These are phyloP conservation scores for Polyporus tsugae DNA, from an alignment of 1,284 basidiomycete genomes.

Conservation along the genomic window DNA sequence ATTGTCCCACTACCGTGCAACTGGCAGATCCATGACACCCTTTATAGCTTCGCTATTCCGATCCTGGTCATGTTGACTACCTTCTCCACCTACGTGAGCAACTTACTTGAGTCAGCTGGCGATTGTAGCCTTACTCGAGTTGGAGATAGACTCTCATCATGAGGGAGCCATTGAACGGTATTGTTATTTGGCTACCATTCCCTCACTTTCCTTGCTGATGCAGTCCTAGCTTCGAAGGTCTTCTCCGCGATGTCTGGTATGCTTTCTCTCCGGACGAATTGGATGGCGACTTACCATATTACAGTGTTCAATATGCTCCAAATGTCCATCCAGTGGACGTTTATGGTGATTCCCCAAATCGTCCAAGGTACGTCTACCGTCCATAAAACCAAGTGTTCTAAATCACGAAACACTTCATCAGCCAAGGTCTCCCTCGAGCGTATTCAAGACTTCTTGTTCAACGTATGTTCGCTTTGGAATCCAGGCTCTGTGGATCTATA, in stretches of 20 bases:
- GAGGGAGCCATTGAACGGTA: conserved; percentile 44
- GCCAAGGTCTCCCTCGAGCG: conserved; percentile 58
- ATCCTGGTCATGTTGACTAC: conserved; percentile 73
- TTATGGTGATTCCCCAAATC: conserved; percentile 43
- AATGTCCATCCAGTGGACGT: conserved; percentile 42
- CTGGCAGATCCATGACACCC: background rate
- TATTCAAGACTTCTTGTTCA: conserved; percentile 53
- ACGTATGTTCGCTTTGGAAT: conserved; percentile 41
- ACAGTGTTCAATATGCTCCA: conserved; percentile 49
- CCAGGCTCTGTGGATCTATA: background rate
- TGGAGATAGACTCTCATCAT: conserved; percentile 44
- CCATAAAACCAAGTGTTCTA: background rate
- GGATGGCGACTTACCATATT: background rate
- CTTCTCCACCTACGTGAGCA: conserved; percentile 62
- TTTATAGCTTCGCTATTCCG: conserved; percentile 65
- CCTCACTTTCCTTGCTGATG: conserved; percentile 30
- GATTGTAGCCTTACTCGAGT: background rate
- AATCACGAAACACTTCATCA: background rate
- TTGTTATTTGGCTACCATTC: background rate
- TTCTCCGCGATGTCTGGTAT: conserved; percentile 50
- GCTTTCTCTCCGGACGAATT: conserved; percentile 9
- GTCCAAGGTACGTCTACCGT: conserved; percentile 35
- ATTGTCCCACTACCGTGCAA: background rate
- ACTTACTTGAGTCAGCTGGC: background rate
- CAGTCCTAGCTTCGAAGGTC: conserved; percentile 44